Evolutionary conservation across 2,329 filamentous ascomycete species (phyloP).

Genomic region (Botryosphaeria agaves): DNA sequence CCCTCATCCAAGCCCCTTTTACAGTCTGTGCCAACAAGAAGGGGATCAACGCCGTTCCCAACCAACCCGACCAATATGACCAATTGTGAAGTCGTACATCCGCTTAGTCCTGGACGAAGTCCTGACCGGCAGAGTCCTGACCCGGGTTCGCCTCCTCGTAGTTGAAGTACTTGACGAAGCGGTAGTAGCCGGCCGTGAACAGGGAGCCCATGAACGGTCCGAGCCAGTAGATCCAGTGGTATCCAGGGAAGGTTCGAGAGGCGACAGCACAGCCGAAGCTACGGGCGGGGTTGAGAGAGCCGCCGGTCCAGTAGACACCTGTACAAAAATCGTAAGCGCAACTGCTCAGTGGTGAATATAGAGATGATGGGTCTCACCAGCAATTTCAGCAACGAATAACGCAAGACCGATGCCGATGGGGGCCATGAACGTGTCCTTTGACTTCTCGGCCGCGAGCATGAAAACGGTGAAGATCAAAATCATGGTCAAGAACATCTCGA

Average conservation of each 20-base stretch:
- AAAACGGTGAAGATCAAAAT: conserved; percentile 14
- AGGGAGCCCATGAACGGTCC: conserved; percentile 9
- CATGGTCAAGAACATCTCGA: conserved; percentile 17
- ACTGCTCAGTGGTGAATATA: neutral
- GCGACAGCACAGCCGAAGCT: conserved; percentile 15
- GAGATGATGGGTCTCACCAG: conserved; percentile 3
- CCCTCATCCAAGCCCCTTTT: too few relatives aligned
- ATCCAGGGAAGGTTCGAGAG: conserved; percentile 9
- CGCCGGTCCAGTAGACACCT: conserved; percentile 16
- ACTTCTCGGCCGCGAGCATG: conserved; percentile 18
- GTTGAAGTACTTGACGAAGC: conserved; percentile 11
- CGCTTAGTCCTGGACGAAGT: conserved; percentile 2
- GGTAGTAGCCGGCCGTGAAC: conserved; percentile 9
- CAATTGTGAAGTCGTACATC: too few relatives aligned
- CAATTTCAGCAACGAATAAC: conserved; percentile 9
- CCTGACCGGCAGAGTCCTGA: conserved; percentile 8
- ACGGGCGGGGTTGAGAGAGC: conserved; percentile 15
- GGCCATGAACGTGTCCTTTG: conserved; percentile 14
- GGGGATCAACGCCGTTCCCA: too few relatives aligned
- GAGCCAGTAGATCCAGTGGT: conserved; percentile 15
- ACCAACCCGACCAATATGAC: too few relatives aligned
- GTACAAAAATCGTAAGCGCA: neutral
- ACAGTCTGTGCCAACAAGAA: too few relatives aligned
- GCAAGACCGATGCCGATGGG: conserved; percentile 11
- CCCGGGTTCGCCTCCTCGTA: conserved; percentile 13